A percentile compares a stretch with the other conserved stretches of the same genome.
Conservation (phyloP, 257 asterid genomes). For the Solanum piurae region DNA sequence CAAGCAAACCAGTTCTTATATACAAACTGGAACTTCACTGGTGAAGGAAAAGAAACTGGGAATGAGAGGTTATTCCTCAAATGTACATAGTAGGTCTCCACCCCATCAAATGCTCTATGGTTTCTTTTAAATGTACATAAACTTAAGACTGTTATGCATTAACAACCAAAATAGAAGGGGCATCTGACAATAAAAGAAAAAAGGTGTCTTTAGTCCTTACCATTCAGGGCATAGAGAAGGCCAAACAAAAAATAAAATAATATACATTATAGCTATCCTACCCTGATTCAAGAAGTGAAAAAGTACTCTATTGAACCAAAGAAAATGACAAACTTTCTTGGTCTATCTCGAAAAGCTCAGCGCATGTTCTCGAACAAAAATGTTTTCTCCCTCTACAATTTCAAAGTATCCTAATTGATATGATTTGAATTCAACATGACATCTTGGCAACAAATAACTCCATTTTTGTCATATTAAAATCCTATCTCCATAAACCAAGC, state of each 20-base stretch:
- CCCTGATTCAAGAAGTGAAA: background rate
- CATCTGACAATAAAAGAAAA: background rate
- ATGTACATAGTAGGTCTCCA: background rate
- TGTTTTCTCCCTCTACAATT: background rate
- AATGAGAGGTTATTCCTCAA: background rate
- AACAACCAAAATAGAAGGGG: background rate
- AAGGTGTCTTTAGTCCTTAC: background rate
- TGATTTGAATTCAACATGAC: background rate
- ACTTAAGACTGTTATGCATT: background rate
- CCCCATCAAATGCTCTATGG: background rate
- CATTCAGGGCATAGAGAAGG: background rate
- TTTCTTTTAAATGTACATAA: background rate
- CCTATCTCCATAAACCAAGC: background rate
- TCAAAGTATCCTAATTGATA: background rate
- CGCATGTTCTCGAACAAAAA: background rate
- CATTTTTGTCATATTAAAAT: background rate
- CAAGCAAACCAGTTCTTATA: background rate
- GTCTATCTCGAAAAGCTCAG: background rate
- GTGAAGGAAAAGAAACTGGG: background rate
- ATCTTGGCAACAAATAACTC: background rate
- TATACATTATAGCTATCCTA: background rate
- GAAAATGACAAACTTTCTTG: background rate
- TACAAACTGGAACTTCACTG: background rate
- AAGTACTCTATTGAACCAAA: background rate
- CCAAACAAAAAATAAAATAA: background rate